These are phyloP conservation scores for Rhizopus stolonifer DNA, from an alignment of 371 early-diverging fungal genomes.

Conservation along the genomic window DNA sequence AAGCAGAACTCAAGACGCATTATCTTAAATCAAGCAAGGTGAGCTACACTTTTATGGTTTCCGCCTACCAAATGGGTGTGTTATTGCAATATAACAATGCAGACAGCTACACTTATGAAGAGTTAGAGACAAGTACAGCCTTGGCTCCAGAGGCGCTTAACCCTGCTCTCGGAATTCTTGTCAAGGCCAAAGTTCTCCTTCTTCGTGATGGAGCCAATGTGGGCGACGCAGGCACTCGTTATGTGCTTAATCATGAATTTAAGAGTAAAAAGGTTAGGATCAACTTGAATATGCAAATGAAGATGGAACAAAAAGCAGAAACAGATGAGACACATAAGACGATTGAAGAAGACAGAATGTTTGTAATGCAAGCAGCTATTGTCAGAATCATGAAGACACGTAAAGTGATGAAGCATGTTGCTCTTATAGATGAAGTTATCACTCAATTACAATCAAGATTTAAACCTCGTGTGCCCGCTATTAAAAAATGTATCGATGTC, in stretches of 20 bases:
- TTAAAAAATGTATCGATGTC: constrained; percentile 96
- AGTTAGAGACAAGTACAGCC: constrained; percentile 68
- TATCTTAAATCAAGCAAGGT: constrained; percentile 70
- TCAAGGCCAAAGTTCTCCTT: constrained; percentile 79
- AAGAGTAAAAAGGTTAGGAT: constrained; percentile 87
- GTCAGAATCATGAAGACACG: constrained; percentile 96
- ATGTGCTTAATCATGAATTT: constrained; percentile 82
- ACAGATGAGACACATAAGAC: constrained; percentile 85
- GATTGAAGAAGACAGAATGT: constrained; percentile 86
- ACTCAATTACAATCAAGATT: constrained; percentile 87
- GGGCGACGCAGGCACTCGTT: constrained; percentile 55
- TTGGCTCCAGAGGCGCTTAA: constrained; percentile 67
- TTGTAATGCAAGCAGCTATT: constrained; percentile 95
- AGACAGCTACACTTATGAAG: constrained; percentile 62
- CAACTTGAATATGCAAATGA: constrained; percentile 81
- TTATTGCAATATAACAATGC: constrained; percentile 81
- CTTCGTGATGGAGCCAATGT: constrained; percentile 49
- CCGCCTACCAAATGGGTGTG: constrained; percentile 90
- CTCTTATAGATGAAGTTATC: constrained; percentile 88
- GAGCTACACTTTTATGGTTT: constrained; percentile 75
- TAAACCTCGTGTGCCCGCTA: constrained; percentile 87
- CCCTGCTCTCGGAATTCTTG: constrained; percentile 72
- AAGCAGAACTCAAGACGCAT: constrained; percentile 86
- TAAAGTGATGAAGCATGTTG: constrained; percentile 84
- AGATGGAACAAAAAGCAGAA: constrained; percentile 86